Evolutionary conservation across 495 filamentous ascomycete genomes (phyloP).

Genomic region (Aspergillus leporis): DNA sequence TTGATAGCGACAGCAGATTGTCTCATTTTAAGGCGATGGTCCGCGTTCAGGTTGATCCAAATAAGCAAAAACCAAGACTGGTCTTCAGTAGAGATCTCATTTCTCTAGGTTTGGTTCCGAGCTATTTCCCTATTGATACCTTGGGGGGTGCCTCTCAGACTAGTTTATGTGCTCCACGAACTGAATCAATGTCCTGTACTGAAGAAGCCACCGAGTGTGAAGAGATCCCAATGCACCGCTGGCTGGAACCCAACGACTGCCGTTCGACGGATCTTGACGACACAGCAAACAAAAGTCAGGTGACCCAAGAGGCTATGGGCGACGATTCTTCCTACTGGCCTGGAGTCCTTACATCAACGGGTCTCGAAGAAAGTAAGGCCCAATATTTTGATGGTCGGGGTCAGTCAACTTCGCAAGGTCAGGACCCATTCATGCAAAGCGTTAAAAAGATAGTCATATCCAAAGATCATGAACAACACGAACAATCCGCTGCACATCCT

Average conservation of each 20-base stretch:
- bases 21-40: slow-evolving; percentile 22
- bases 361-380: neutral
- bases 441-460: slow-evolving; percentile 2
- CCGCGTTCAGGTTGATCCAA: slow-evolving; percentile 13
- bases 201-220: slow-evolving; percentile 4
- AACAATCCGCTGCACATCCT: neutral
- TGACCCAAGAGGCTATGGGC: neutral
- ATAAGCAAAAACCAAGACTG: slow-evolving; percentile 8
- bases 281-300: slow-evolving; percentile 10
- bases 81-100: slow-evolving; percentile 7
- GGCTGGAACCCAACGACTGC: neutral
- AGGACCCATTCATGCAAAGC: neutral
- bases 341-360: slow-evolving; percentile 1
- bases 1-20: slow-evolving; percentile 5
- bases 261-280: slow-evolving; percentile 8
- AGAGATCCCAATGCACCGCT: slow-evolving; percentile 4
- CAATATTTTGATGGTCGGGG: slow-evolving; percentile 2
- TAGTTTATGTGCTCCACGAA: slow-evolving; percentile 2
- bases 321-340: slow-evolving; percentile 12
- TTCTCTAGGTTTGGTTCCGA: neutral
- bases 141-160: neutral
- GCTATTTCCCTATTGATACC: neutral
- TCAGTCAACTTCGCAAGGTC: slow-evolving; percentile 11
- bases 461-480: neutral
- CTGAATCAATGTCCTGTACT: neutral